Evolutionary conservation across 176 grass and related monocot genomes (phyloP).

Genomic region (Elymus sibiricus): DNA sequence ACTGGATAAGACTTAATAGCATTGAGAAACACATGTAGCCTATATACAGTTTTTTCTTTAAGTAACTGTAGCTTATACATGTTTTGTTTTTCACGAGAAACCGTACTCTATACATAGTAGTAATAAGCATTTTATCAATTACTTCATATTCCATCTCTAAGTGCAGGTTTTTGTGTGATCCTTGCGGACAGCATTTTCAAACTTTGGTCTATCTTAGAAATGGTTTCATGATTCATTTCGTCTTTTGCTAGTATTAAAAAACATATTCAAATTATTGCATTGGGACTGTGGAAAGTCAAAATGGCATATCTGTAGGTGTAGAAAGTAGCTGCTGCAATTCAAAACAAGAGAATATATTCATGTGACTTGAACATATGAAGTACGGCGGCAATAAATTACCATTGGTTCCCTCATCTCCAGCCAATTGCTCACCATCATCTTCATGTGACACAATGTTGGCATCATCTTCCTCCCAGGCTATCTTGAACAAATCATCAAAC

Average conservation of each 20-base stretch:
- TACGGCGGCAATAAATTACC: constrained; percentile 34
- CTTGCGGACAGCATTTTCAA: background rate
- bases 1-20: constrained; percentile 4
- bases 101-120: background rate
- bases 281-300: background rate
- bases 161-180: background rate
- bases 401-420: constrained; percentile 28
- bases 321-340: background rate
- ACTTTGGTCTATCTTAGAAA: background rate
- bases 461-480: constrained; percentile 74
- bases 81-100: background rate
- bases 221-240: background rate
- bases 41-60: background rate
- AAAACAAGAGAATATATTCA: background rate
- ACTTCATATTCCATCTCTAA: background rate
- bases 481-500: constrained; percentile 97
- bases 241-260: background rate
- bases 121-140: constrained; percentile 7
- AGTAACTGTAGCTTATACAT: background rate
- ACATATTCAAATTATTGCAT: background rate
- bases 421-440: constrained; percentile 41
- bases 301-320: background rate
- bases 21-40: background rate
- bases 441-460: constrained; percentile 36
- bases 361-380: constrained; percentile 6